Conservation (phyloP, 441 rosid species). For the Corymbia calophylla region DNA sequence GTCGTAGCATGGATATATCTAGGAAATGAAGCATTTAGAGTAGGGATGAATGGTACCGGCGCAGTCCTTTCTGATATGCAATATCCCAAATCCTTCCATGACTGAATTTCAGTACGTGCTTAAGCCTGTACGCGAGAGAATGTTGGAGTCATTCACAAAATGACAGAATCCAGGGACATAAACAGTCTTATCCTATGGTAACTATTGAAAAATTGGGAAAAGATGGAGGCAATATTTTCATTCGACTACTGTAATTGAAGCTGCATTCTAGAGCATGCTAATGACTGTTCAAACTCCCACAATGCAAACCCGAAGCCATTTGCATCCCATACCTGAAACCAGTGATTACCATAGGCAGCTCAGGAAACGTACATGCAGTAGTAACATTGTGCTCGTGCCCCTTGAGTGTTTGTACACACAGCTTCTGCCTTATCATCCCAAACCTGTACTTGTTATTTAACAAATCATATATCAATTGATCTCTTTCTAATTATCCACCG, state of each 20-base stretch:
- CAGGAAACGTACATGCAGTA: fast-evolving
- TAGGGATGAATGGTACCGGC: neutral
- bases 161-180: neutral
- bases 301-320: neutral
- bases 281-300: no score
- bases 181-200: neutral
- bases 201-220: no score
- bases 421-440: no score
- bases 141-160: neutral
- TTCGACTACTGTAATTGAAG: no score
- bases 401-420: no score
- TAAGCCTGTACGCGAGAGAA: neutral
- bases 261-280: neutral
- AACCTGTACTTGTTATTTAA: no score
- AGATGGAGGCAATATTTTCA: no score
- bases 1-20: no score
- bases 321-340: neutral
- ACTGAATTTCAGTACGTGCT: neutral
- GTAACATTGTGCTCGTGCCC: no score
- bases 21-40: neutral
- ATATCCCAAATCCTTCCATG: neutral
- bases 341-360: no score
- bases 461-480: no score
- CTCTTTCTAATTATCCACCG: no score
- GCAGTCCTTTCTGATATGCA: neutral